Conservation (phyloP, 2,329 filamentous ascomycete genomes). For the Colletotrichum viniferum region DNA sequence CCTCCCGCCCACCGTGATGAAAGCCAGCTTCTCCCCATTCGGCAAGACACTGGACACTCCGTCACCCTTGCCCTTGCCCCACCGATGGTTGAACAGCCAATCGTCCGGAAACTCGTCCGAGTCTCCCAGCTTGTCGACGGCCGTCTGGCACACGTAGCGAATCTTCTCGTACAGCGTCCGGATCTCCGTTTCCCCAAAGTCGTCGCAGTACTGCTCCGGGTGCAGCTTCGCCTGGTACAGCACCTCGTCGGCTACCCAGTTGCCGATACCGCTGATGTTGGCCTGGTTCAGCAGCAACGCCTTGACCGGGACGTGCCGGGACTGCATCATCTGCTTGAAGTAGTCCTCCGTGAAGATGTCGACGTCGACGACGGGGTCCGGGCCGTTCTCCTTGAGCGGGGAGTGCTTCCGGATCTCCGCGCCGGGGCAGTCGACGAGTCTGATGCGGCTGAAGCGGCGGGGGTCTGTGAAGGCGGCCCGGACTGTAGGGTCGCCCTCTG, state of each 20-base stretch:
- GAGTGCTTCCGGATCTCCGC: conserved; percentile 75
- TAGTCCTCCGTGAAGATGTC: conserved; percentile 79
- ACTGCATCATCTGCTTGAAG: conserved; percentile 71
- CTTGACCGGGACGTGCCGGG: conserved; percentile 86
- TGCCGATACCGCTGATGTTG: conserved; percentile 90
- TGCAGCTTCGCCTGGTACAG: conserved; percentile 89
- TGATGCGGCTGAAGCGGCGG: conserved; percentile 77
- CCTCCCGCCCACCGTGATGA: conserved; percentile 86
- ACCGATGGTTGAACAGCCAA: conserved; percentile 89
- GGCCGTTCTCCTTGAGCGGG: conserved; percentile 89
- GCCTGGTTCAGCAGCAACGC: conserved; percentile 86
- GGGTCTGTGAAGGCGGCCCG: conserved; percentile 84
- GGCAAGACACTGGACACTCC: conserved; percentile 70
- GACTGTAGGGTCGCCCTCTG: conserved; percentile 56
- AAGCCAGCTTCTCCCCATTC: conserved; percentile 83
- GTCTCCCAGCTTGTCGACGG: conserved; percentile 80
- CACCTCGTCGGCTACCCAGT: conserved; percentile 97
- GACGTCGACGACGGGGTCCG: conserved; percentile 86
- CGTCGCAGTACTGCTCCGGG: conserved; percentile 91
- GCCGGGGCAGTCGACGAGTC: conserved; percentile 81
- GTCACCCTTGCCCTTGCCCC: conserved; percentile 84
- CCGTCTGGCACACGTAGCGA: conserved; percentile 78
- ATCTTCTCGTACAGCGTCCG: conserved; percentile 74
- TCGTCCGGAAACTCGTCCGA: conserved; percentile 82
- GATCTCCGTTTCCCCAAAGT: conserved; percentile 75